Conservation (phyloP, 139 green algal species). For the Coelastrella sp. region DNA sequence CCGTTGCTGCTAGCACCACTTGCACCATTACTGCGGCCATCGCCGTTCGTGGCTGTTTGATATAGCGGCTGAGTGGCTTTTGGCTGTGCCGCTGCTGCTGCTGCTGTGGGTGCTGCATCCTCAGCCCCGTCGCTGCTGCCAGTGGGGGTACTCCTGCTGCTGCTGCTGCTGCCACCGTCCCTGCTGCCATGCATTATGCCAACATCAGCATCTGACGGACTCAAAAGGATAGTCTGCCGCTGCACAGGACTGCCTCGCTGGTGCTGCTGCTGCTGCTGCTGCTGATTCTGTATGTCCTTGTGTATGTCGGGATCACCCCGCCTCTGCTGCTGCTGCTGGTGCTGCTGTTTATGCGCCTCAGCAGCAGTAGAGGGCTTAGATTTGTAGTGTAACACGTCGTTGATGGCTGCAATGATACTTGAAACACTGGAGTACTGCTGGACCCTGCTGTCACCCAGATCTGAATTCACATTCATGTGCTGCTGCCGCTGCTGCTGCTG, state of each 20-base stretch:
- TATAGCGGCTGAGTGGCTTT: background rate
- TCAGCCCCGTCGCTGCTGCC: background rate
- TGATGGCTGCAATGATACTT: background rate
- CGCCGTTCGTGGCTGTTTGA: background rate
- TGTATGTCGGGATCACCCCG: background rate
- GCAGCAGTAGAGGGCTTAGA: background rate
- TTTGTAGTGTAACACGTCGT: background rate
- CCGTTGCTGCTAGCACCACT: background rate
- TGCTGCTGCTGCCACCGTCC: background rate
- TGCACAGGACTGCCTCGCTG: background rate
- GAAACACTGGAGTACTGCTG: background rate
- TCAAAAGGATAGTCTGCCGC: background rate
- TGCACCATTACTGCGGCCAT: background rate
- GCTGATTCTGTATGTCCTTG: background rate
- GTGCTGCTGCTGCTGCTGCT: slow-evolving; percentile 18
- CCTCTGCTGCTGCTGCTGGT: background rate
- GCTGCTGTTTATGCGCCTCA: background rate
- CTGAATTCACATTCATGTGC: no score
- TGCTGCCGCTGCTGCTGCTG: background rate
- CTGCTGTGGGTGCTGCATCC: slow-evolving; percentile 11
- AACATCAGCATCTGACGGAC: background rate
- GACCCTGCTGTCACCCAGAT: no score
- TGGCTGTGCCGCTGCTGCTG: background rate
- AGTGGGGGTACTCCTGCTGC: background rate
- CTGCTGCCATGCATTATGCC: background rate